Conservation (phyloP, 352 stramenopile genomes). For the Phytophthora macrochlamydospora region DNA sequence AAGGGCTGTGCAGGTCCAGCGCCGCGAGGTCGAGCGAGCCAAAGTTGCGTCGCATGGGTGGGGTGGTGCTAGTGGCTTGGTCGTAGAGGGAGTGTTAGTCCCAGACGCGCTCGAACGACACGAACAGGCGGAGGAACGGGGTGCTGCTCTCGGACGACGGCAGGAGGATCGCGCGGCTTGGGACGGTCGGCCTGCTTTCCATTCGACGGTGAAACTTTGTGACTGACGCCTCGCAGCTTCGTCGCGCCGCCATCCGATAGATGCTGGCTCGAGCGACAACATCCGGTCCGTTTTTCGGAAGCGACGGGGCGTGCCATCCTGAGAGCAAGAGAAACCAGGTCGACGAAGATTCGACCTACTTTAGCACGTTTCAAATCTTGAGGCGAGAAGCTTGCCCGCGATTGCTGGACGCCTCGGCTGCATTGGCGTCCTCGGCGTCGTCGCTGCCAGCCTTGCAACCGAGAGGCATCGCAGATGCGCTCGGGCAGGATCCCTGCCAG, state of each 20-base stretch:
- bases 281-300: constrained; percentile 21
- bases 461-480: too few species aligned
- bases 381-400: too few species aligned
- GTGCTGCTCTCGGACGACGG: not conserved
- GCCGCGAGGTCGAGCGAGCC: constrained; percentile 59
- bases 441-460: too few species aligned
- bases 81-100: constrained; percentile 16
- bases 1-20: constrained; percentile 37
- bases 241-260: constrained; percentile 24
- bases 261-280: constrained; percentile 6
- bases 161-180: constrained; percentile 10
- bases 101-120: constrained; percentile 26
- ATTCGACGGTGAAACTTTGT: constrained; percentile 40
- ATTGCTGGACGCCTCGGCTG: too few species aligned
- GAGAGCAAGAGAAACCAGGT: constrained; percentile 4
- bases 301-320: constrained; percentile 13
- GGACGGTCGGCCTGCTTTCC: constrained; percentile 26
- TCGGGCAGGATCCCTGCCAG: too few species aligned
- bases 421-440: too few species aligned
- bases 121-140: constrained; percentile 1
- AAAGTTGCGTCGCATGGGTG: constrained; percentile 58
- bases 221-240: constrained; percentile 30
- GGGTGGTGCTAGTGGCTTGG: constrained; percentile 2
- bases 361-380: too few species aligned
- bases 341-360: not conserved